phyloP scores from a whole-genome alignment of 768 basidiomycete genomes.

The Vararia minispora region DNA sequence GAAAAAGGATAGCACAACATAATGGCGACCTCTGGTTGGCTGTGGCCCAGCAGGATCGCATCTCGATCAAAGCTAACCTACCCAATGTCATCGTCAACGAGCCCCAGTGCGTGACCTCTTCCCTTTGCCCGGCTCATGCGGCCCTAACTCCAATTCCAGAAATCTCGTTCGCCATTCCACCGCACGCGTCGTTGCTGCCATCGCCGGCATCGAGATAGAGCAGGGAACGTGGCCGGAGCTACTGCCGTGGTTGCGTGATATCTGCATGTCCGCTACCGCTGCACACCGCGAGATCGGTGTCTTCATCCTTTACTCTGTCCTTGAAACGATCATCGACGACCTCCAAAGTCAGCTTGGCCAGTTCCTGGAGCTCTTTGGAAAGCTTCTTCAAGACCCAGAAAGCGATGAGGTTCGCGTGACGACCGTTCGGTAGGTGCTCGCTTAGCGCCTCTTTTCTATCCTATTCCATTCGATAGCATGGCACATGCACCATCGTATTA shows the following conservation, averaged over 20 bases:
- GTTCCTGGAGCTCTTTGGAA: conserved; percentile 73
- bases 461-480: too few species aligned
- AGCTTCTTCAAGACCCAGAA: conserved; percentile 68
- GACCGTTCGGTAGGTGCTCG: conserved; percentile 53
- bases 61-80: conserved; percentile 76
- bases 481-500: too few species aligned
- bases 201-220: conserved; percentile 82
- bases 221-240: conserved; percentile 75
- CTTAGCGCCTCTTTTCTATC: not conserved
- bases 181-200: conserved; percentile 86
- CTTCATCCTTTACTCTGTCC: conserved; percentile 81
- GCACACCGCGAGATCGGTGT: conserved; percentile 86
- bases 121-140: conserved; percentile 6
- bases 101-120: conserved; percentile 44
- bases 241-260: conserved; percentile 75
- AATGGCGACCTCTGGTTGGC: conserved; percentile 77
- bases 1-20: conserved; percentile 79
- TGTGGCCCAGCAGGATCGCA: conserved; percentile 54
- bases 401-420: conserved; percentile 86
- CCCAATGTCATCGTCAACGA: conserved; percentile 72
- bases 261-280: conserved; percentile 55
- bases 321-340: conserved; percentile 87
- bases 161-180: conserved; percentile 87
- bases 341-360: conserved; percentile 64
- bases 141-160: conserved; percentile 29